A percentile compares a stretch with the other conserved stretches of the same genome.
Conservation (phyloP, 345 rosid species). For the Populus tremula region DNA sequence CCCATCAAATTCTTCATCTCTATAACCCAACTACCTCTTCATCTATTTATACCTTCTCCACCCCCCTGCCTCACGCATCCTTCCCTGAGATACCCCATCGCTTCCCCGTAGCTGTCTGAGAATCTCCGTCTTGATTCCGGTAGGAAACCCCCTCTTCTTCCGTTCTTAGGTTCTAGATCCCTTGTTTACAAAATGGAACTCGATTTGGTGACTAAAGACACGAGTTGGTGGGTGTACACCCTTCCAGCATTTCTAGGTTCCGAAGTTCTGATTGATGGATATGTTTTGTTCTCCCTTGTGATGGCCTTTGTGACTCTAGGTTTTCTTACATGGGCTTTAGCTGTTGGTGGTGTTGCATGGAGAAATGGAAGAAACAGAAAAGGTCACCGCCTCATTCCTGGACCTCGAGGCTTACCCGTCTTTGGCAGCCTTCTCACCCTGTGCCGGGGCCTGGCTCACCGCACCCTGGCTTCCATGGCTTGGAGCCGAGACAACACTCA, state of each 20-base stretch:
- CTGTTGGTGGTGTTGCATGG: conserved; percentile 79
- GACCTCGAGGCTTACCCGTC: conserved; percentile 68
- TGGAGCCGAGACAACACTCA: conserved; percentile 34
- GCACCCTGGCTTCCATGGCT: conserved; percentile 63
- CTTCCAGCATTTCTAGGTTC: conserved; percentile 57
- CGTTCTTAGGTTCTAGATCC: neutral
- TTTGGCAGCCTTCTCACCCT: conserved; percentile 71
- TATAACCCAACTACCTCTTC: neutral
- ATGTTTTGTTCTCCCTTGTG: conserved; percentile 37
- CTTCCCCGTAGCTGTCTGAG: no score
- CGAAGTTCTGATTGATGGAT: conserved; percentile 28
- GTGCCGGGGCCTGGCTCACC: conserved; percentile 68
- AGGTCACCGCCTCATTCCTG: conserved; percentile 54
- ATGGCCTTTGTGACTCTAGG: conserved; percentile 33
- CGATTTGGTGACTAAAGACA: conserved; percentile 39
- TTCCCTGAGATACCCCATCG: no score
- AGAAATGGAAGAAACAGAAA: conserved; percentile 43
- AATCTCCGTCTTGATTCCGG: neutral
- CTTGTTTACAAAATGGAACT: conserved; percentile 11
- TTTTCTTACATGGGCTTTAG: conserved; percentile 51
- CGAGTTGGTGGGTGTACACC: conserved; percentile 57
- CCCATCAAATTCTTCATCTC: neutral
- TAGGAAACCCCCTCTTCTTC: neutral
- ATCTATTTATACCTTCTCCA: neutral
- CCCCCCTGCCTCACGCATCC: no score